phyloP scores from a whole-genome alignment of 371 early-diverging fungal genomes.

The Blakeslea trispora region DNA sequence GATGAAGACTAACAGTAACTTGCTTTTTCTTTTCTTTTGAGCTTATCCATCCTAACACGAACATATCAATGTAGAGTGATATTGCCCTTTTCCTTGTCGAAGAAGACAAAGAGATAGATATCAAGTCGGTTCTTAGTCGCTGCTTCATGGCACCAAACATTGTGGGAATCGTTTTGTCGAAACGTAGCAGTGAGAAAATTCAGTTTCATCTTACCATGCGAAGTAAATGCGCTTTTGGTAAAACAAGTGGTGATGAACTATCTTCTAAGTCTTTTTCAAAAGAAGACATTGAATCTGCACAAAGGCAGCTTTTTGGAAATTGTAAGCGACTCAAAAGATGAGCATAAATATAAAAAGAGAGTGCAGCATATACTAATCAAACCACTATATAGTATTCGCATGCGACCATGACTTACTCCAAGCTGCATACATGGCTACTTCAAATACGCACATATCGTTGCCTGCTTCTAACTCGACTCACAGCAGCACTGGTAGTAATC shows the following conservation, averaged over 20 bases:
- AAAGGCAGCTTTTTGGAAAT: constrained; percentile 22
- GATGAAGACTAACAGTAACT: background rate
- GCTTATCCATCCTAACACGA: background rate
- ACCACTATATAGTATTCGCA: constrained; percentile 7
- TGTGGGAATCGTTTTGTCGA: constrained; percentile 23
- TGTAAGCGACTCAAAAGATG: constrained; percentile 10
- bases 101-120: constrained; percentile 10
- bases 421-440: constrained; percentile 9
- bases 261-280: constrained; percentile 14
- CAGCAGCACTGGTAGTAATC: background rate
- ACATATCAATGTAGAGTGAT: constrained; percentile 12
- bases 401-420: constrained; percentile 19
- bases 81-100: constrained; percentile 24
- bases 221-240: constrained; percentile 25
- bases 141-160: constrained; percentile 16
- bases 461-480: background rate
- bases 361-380: background rate
- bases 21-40: background rate
- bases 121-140: constrained; percentile 15
- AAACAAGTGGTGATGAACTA: constrained; percentile 18
- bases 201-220: constrained; percentile 22
- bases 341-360: too few species aligned
- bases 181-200: constrained; percentile 11
- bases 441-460: background rate
- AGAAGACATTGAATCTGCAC: constrained; percentile 12